phyloP scores from a whole-genome alignment of 2,329 filamentous ascomycete species.

The Nothophaeocryptopus gaeumannii region DNA sequence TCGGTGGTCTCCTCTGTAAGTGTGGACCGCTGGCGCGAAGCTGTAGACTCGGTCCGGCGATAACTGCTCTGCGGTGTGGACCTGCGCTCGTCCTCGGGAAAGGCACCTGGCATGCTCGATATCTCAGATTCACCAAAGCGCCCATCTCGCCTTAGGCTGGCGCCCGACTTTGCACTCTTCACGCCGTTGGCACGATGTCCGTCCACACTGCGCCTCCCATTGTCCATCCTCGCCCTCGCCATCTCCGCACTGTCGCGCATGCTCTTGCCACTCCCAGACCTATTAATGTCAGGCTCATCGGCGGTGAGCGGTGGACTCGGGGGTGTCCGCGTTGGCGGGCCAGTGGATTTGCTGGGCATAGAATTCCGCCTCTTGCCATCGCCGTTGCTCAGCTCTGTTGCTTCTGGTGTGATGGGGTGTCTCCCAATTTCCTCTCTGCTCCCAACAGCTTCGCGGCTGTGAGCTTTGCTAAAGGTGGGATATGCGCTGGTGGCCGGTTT shows the following conservation, averaged over 20 bases:
- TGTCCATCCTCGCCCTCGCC: conserved; percentile 36
- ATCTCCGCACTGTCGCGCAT: conserved; percentile 41
- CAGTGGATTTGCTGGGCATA: conserved; percentile 22
- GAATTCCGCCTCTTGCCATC: conserved; percentile 30
- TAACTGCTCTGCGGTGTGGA: conserved; percentile 38
- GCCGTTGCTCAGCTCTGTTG: conserved; percentile 41
- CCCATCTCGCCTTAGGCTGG: conserved; percentile 43
- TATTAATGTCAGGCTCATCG: conserved; percentile 43
- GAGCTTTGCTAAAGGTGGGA: conserved; percentile 81
- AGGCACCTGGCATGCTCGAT: conserved; percentile 39
- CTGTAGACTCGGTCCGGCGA: conserved; percentile 31
- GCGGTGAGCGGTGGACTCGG: conserved; percentile 49
- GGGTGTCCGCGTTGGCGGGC: conserved; percentile 36
- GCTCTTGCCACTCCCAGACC: conserved; percentile 46
- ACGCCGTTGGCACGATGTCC: conserved; percentile 37
- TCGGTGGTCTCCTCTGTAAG: conserved; percentile 43
- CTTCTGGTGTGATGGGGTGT: conserved; percentile 38
- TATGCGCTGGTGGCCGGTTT: conserved; percentile 59
- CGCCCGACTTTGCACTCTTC: conserved; percentile 41
- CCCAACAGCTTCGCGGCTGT: conserved; percentile 81
- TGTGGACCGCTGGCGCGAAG: conserved; percentile 35
- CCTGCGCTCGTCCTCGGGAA: conserved; percentile 38
- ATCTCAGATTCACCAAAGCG: conserved; percentile 40
- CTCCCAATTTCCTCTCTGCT: conserved; percentile 45
- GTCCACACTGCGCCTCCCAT: conserved; percentile 43